These are phyloP conservation scores for Chaetomium globosum DNA, from an alignment of 2,329 filamentous ascomycete species.

Conservation along the genomic window DNA sequence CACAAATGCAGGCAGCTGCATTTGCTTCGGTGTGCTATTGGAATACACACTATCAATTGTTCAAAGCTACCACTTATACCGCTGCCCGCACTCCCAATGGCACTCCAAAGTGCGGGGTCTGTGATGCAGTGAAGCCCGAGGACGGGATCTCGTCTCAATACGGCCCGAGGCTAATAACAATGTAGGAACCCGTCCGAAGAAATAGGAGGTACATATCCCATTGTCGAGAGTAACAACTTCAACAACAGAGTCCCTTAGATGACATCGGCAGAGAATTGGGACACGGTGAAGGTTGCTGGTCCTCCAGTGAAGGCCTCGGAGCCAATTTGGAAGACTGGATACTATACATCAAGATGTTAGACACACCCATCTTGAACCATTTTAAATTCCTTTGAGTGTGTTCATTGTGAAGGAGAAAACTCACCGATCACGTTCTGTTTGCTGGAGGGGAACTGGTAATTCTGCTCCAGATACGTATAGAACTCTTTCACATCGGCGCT, in stretches of 20 bases:
- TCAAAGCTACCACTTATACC: constrained; percentile 4
- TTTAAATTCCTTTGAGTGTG: not conserved
- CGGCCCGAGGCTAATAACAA: not conserved
- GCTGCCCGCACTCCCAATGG: constrained; percentile 1
- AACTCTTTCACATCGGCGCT: constrained; percentile 56
- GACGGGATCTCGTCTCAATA: not conserved
- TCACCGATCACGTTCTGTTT: constrained; percentile 30
- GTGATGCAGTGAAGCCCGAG: not conserved
- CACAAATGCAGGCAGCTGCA: no score
- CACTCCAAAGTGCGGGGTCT: constrained; percentile 1
- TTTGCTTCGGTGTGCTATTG: no score
- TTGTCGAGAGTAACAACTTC: no score
- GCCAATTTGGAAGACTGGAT: constrained; percentile 31
- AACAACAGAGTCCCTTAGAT: not conserved
- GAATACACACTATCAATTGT: not conserved
- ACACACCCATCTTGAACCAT: no score
- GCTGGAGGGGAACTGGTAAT: constrained; percentile 41
- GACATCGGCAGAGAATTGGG: constrained; percentile 16
- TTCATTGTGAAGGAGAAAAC: not conserved
- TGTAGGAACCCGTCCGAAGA: not conserved
- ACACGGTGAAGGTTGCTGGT: constrained; percentile 25
- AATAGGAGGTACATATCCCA: no score
- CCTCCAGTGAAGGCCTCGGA: constrained; percentile 30
- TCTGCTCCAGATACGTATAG: constrained; percentile 52
- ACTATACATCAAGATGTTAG: no score